Base-by-base conservation (phyloP, 176 grass and related monocot species). In the Raddia distichophylla region DNA sequence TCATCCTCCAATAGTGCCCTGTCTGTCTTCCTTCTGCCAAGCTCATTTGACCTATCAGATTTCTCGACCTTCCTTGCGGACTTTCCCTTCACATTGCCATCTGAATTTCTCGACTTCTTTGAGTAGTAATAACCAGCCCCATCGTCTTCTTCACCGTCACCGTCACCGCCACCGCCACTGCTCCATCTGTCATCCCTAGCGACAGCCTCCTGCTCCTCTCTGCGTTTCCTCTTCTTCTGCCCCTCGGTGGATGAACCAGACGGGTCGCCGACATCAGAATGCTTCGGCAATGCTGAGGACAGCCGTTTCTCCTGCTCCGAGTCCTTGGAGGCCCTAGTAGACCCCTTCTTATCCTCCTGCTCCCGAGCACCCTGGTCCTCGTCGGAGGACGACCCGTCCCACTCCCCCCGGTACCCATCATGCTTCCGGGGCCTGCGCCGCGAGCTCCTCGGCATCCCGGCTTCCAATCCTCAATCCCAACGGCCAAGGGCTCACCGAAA, bases 401-500 rank as follows among this genome's bases (percentile, higher is more conserved):
- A 32, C 83, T 79, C 75, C 54, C 79, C 83, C 65, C 57, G 54
- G 67, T 22, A 55, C 3, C 53, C 67, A 43, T 69, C 66, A 18
- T 81, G 69, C 62, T 75, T 86, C 15, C 34, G 69, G 34, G 69
- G 47, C 70, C 70, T 75, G 69, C 71, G 85, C 0, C 67, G 67
- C 54, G 66, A 72, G 76, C 85, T 75, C 77, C 77, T 73, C 10
- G 85, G 77, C 85, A 86, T 86, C 50, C 22, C 55, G 51, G 15
- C n/a, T 17, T 74, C 50, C 64, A 86, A 61, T 12, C 7, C 76
- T 79, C 71, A 59, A 22, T 0, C 71, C 42, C 51, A 67, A 72
- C 47, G 8, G 46, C 13, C 62, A 65, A 56, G 65, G 18, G 37
- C 58, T 32, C 51, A 60, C 40, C 49, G 3, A 20, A 69, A 45